These are phyloP conservation scores for Aureobasidium sp. DNA, from an alignment of 2,329 filamentous ascomycete genomes.

Conservation along the genomic window DNA sequence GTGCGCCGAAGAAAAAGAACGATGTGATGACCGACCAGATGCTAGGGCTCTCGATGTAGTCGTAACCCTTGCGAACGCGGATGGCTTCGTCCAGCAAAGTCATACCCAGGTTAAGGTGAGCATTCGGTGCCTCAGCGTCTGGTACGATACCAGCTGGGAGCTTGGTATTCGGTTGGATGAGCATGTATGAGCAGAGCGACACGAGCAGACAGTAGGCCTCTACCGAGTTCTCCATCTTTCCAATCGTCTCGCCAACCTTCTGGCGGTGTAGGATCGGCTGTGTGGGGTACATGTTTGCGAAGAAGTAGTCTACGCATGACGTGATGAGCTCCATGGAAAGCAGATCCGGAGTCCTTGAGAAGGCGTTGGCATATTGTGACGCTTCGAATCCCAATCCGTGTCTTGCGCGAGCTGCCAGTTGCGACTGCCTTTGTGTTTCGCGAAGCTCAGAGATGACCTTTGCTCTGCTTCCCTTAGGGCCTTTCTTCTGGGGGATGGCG, in stretches of 20 bases:
- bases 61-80: slow-evolving; percentile 46
- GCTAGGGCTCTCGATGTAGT: slow-evolving; percentile 50
- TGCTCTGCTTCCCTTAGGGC: slow-evolving; percentile 54
- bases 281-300: slow-evolving; percentile 55
- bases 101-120: slow-evolving; percentile 40
- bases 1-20: slow-evolving; percentile 53
- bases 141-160: slow-evolving; percentile 30
- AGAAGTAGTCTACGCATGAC: slow-evolving; percentile 52
- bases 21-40: slow-evolving; percentile 53
- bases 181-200: slow-evolving; percentile 42
- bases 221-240: slow-evolving; percentile 42
- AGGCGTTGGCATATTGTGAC: slow-evolving; percentile 33
- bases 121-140: slow-evolving; percentile 42
- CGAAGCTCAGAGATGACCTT: slow-evolving; percentile 56
- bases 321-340: slow-evolving; percentile 42
- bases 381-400: slow-evolving; percentile 33
- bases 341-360: slow-evolving; percentile 42
- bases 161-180: slow-evolving; percentile 42
- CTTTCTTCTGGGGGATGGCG: slow-evolving; percentile 56
- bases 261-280: slow-evolving; percentile 51
- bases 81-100: slow-evolving; percentile 52
- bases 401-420: slow-evolving; percentile 33
- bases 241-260: slow-evolving; percentile 45
- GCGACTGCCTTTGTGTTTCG: slow-evolving; percentile 41
- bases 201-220: slow-evolving; percentile 53